Percentiles rank a stretch among this genome's conserved stretches.
Evolutionary conservation across 306 rosid genomes (phyloP).

Genomic region (Nissolia schottii): DNA sequence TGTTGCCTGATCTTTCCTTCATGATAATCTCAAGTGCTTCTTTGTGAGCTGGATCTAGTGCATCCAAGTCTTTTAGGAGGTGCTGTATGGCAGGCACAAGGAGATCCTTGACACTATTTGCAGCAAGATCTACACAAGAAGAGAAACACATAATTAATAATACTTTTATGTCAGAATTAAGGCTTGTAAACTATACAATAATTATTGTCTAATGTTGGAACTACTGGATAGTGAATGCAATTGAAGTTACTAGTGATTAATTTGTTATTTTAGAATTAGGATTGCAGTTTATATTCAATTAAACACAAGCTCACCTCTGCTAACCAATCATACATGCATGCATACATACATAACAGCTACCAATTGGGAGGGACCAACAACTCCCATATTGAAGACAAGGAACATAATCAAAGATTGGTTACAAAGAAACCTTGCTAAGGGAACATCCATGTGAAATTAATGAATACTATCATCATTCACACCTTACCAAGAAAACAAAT

Average conservation of each 20-base stretch:
- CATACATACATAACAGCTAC: too few species aligned
- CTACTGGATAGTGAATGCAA: neutral
- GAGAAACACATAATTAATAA: neutral
- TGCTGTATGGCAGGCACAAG: constrained; percentile 76
- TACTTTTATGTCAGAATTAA: neutral
- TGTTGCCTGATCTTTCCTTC: constrained; percentile 84
- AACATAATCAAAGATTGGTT: neutral
- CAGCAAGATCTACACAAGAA: constrained; percentile 60
- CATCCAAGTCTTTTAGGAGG: constrained; percentile 62
- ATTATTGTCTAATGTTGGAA: too few species aligned
- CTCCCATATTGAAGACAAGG: too few species aligned
- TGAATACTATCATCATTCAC: neutral
- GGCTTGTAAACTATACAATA: neutral
- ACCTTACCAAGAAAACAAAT: neutral
- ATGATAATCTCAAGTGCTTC: constrained; percentile 90
- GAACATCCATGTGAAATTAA: neutral
- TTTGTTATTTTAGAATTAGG: too few species aligned
- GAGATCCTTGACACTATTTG: constrained; percentile 55
- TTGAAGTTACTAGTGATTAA: constrained; percentile 4
- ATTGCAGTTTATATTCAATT: too few species aligned
- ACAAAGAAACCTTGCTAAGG: neutral
- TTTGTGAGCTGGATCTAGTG: constrained; percentile 93
- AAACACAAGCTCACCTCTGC: too few species aligned
- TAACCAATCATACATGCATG: too few species aligned
- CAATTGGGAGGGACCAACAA: too few species aligned